Evolutionary conservation across 805 yeast species (phyloP).

Genomic region (Saccharomycopsis sp.): DNA sequence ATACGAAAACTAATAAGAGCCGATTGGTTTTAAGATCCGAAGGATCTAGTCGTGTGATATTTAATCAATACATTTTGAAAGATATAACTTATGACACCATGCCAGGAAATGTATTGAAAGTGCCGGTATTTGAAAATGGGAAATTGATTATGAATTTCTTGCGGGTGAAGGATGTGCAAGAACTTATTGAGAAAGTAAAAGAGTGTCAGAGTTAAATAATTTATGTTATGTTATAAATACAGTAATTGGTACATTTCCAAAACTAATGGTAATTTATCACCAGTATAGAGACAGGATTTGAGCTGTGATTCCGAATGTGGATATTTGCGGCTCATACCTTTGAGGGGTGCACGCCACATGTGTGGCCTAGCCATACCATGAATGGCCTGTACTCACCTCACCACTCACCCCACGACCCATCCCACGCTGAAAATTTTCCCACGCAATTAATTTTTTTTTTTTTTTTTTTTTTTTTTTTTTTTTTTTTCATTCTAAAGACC

Average conservation of each 20-base stretch:
- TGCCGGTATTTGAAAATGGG: slow-evolving; percentile 18
- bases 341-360: too few species aligned
- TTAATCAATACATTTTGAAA: slow-evolving; percentile 18
- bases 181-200: slow-evolving; percentile 10
- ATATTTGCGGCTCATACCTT: too few species aligned
- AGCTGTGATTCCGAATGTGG: too few species aligned
- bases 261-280: too few species aligned
- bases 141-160: slow-evolving; percentile 13
- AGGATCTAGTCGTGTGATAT: slow-evolving; percentile 16
- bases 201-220: slow-evolving; percentile 7
- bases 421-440: too few species aligned
- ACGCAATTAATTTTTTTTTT: too few species aligned
- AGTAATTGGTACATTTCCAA: too few species aligned
- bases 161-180: slow-evolving; percentile 19
- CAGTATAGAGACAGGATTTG: too few species aligned
- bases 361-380: too few species aligned
- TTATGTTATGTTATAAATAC: too few species aligned
- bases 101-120: slow-evolving; percentile 14
- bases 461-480: neutral
- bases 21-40: slow-evolving; percentile 20
- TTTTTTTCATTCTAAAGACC: neutral
- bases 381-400: too few species aligned
- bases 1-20: slow-evolving; percentile 13
- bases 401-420: too few species aligned
- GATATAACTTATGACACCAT: slow-evolving; percentile 13